phyloP scores from a whole-genome alignment of 2,329 filamentous ascomycete species.

The Cladorrhinum sp. region DNA sequence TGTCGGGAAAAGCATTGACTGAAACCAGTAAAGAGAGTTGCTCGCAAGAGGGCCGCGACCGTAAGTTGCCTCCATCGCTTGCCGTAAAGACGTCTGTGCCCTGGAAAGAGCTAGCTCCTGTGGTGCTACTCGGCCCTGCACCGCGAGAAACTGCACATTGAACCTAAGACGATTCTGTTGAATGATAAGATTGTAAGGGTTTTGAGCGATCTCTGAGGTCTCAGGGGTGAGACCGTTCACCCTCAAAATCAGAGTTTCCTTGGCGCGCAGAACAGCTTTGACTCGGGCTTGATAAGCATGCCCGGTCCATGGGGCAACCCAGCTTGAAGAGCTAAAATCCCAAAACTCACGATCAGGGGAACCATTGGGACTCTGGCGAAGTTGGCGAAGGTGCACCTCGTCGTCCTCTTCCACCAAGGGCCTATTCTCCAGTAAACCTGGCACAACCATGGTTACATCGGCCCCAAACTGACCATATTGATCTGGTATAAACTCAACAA shows the following conservation, averaged over 20 bases:
- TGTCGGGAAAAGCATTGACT: conserved; percentile 27
- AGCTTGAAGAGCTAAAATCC: not conserved
- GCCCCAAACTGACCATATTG: not conserved
- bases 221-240: conserved; percentile 18
- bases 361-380: conserved; percentile 7
- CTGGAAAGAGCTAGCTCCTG: conserved; percentile 18
- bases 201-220: not conserved
- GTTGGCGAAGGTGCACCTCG: conserved; percentile 23
- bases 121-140: conserved; percentile 13
- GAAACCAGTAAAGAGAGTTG: conserved; percentile 15
- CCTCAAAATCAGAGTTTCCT: conserved; percentile 19
- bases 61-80: conserved; percentile 2
- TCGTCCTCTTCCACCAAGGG: conserved; percentile 27
- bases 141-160: conserved; percentile 24
- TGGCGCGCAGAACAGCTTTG: conserved; percentile 20
- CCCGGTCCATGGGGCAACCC: conserved; percentile 17
- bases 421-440: conserved; percentile 26
- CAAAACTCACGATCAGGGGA: not conserved
- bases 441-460: conserved; percentile 18
- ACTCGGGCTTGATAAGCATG: conserved; percentile 24
- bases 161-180: conserved; percentile 13
- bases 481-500: not conserved
- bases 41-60: not conserved
- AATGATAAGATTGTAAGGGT: not conserved
- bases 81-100: conserved; percentile 16